phyloP scores from a whole-genome alignment of 2,329 filamentous ascomycete genomes.

The Aspergillus nomiae region DNA sequence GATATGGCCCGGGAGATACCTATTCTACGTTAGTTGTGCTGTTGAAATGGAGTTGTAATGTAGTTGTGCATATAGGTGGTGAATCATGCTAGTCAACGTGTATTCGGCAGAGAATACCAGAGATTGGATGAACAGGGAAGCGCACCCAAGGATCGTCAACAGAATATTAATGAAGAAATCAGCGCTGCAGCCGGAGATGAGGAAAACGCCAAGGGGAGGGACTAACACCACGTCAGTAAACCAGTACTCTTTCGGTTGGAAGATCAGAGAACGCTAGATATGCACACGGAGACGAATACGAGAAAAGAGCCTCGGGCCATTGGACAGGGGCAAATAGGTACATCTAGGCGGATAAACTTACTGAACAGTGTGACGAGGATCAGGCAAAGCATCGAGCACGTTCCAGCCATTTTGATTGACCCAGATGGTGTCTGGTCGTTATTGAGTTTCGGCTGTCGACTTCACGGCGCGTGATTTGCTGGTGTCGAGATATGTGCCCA shows the following conservation, averaged over 20 bases:
- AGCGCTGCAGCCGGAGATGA: conserved; percentile 65
- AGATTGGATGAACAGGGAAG: background rate
- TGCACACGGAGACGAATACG: background rate
- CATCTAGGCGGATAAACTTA: conserved; percentile 27
- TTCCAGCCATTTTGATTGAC: conserved; percentile 31
- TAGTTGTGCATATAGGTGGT: background rate
- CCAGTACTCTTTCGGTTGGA: background rate
- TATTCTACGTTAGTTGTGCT: conserved; percentile 26
- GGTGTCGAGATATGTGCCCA: conserved; percentile 22
- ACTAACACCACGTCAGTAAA: conserved; percentile 46
- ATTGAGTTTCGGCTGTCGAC: background rate
- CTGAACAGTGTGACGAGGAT: conserved; percentile 51
- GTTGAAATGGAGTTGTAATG: background rate
- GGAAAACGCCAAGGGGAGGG: conserved; percentile 65
- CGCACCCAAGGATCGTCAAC: conserved; percentile 65
- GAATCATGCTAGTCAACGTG: background rate
- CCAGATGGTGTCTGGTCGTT: background rate
- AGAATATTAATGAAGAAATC: conserved; percentile 69
- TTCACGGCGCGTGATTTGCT: conserved; percentile 13
- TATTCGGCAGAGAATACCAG: background rate
- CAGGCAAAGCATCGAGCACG: conserved; percentile 43
- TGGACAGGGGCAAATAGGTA: background rate
- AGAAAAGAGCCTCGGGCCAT: background rate
- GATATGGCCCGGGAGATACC: conserved; percentile 76
- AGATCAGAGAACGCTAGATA: background rate